A percentile compares a stretch with the other conserved stretches of the same genome.
Evolutionary conservation across 1,139 yeast genomes (phyloP).

Genomic region (Yamadazyma atlantica): DNA sequence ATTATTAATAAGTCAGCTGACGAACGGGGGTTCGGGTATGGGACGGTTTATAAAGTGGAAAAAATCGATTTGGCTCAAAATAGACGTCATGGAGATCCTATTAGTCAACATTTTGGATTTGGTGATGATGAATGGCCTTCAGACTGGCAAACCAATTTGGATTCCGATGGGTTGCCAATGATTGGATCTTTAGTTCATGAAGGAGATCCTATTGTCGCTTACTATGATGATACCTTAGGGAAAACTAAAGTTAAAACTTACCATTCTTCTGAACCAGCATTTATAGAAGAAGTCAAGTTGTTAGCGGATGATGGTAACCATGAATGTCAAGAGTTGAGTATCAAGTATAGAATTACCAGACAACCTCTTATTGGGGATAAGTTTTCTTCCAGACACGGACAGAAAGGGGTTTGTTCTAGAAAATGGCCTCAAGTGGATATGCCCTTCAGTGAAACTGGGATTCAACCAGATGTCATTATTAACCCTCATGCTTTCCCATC

Average conservation of each 20-base stretch:
- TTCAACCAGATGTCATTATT: conserved; percentile 95
- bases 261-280: conserved; percentile 94
- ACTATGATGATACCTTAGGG: conserved; percentile 86
- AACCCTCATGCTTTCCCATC: conserved; percentile 99
- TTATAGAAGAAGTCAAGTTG: conserved; percentile 90
- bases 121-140: conserved; percentile 93
- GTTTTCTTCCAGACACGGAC: conserved; percentile 98
- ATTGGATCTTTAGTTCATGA: conserved; percentile 87
- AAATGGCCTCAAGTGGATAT: conserved; percentile 96
- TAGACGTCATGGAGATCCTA: conserved; percentile 91
- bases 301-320: conserved; percentile 84
- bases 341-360: conserved; percentile 89
- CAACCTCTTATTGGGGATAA: conserved; percentile 96
- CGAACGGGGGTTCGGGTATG: conserved; percentile 97
- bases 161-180: conserved; percentile 89
- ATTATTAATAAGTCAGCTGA: conserved; percentile 94
- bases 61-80: conserved; percentile 77
- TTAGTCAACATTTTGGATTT: conserved; percentile 92
- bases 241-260: conserved; percentile 90
- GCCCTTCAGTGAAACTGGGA: conserved; percentile 96
- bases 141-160: conserved; percentile 83
- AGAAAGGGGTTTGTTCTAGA: conserved; percentile 98
- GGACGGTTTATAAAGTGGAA: conserved; percentile 93
- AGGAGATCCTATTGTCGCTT: conserved; percentile 96
- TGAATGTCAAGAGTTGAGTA: conserved; percentile 82